phyloP scores from a whole-genome alignment of 352 stramenopile genomes.

The Pythium aquatile region DNA sequence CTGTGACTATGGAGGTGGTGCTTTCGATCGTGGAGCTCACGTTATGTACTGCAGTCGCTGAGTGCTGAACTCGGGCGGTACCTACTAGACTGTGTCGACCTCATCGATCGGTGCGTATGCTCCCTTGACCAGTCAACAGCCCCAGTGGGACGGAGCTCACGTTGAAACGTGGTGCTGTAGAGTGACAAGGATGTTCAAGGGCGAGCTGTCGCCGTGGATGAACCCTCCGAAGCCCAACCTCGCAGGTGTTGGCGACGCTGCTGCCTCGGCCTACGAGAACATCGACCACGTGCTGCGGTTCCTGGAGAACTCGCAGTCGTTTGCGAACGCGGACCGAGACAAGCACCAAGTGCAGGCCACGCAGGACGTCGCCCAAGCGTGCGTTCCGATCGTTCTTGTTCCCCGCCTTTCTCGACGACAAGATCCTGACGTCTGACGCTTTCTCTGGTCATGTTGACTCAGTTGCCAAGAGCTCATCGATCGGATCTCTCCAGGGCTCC shows the following conservation, averaged over 20 bases:
- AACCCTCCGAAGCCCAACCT: conserved; percentile 23
- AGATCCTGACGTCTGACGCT: background rate
- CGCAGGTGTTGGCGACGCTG: conserved; percentile 31
- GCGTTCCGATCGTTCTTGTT: conserved; percentile 10
- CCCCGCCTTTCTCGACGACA: background rate
- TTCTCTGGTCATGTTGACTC: background rate
- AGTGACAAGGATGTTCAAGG: conserved; percentile 30
- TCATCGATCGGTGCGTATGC: conserved; percentile 31
- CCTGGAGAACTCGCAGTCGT: conserved; percentile 37
- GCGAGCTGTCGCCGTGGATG: conserved; percentile 31
- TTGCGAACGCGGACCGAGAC: conserved; percentile 18
- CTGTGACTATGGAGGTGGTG: background rate
- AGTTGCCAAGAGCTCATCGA: conserved; percentile 40
- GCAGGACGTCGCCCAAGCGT: conserved; percentile 38
- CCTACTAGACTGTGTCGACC: conserved; percentile 28
- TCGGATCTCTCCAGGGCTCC: conserved; percentile 33
- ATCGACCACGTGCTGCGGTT: conserved; percentile 38
- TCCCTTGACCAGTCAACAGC: background rate
- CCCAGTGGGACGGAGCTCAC: background rate
- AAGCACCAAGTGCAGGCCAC: conserved; percentile 26
- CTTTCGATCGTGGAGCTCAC: background rate
- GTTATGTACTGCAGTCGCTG: conserved; percentile 15
- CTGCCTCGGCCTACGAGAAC: conserved; percentile 25
- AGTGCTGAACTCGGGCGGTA: conserved; percentile 31
- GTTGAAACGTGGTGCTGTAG: conserved; percentile 10